Percentiles rank a stretch among this genome's conserved stretches.
Conservation (phyloP, 768 basidiomycete species). For the Suillus paluster region DNA sequence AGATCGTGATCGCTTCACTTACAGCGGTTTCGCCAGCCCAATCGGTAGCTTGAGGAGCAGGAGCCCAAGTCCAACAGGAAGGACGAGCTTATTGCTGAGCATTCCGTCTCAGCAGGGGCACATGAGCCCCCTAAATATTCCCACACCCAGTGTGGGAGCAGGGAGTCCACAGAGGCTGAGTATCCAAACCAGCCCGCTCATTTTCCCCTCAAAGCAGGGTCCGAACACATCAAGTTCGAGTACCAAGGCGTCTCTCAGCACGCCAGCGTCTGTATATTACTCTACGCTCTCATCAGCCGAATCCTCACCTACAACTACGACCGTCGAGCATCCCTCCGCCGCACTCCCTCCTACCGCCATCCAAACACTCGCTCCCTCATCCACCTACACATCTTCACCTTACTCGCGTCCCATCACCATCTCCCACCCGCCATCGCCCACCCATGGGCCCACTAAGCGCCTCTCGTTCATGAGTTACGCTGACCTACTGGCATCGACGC, state of each 20-base stretch:
- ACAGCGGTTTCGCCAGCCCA: constrained; percentile 68
- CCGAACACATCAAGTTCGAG: constrained; percentile 13
- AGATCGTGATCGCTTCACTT: constrained; percentile 27
- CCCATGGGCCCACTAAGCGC: constrained; percentile 58
- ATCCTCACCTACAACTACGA: constrained; percentile 45
- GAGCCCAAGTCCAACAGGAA: constrained; percentile 64
- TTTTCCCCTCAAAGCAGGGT: constrained; percentile 9
- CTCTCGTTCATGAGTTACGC: constrained; percentile 90
- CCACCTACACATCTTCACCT: constrained; percentile 33
- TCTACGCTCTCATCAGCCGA: constrained; percentile 43
- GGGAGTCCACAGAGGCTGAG: constrained; percentile 24
- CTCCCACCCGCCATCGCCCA: constrained; percentile 50
- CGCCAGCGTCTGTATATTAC: constrained; percentile 55
- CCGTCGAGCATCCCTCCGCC: constrained; percentile 31
- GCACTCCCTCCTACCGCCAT: constrained; percentile 23
- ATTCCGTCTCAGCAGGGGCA: constrained; percentile 41
- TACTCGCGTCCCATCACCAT: constrained; percentile 26
- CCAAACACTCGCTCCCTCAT: constrained; percentile 24
- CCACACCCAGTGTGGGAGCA: constrained; percentile 34
- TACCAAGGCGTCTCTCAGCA: constrained; percentile 38
- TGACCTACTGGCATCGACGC: constrained; percentile 81
- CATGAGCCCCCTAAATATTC: constrained; percentile 20
- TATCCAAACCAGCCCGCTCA: constrained; percentile 29
- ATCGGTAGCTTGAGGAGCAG: constrained; percentile 65
- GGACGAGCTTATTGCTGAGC: constrained; percentile 51